Evolutionary conservation across 371 early-diverging fungal genomes (phyloP).

Genomic region (Mycotypha africana): DNA sequence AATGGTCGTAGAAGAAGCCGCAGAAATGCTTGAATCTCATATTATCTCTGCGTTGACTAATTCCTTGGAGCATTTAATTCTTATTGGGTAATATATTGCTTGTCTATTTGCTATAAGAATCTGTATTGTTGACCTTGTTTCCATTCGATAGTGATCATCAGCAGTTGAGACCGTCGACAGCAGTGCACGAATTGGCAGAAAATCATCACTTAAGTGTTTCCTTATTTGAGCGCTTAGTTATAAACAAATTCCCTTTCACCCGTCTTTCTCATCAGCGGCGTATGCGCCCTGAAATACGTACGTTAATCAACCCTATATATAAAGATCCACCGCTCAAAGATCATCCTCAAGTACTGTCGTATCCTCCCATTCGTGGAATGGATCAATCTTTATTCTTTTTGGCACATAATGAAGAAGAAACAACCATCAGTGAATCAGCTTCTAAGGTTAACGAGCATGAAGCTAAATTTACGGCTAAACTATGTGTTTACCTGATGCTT

Average conservation of each 20-base stretch:
- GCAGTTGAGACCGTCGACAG: constrained; percentile 58
- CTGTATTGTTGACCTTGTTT: too few species aligned
- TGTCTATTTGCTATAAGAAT: too few species aligned
- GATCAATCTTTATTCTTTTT: constrained; percentile 49
- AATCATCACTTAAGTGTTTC: constrained; percentile 55
- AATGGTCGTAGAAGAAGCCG: constrained; percentile 72
- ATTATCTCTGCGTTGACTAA: constrained; percentile 54
- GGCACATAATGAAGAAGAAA: constrained; percentile 49
- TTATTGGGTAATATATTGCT: constrained; percentile 55
- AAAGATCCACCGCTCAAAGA: constrained; percentile 43
- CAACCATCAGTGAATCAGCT: constrained; percentile 35
- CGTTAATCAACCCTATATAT: constrained; percentile 53
- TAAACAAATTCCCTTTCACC: constrained; percentile 43
- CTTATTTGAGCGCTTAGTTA: constrained; percentile 64
- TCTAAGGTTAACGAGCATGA: constrained; percentile 60
- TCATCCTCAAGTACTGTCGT: constrained; percentile 35
- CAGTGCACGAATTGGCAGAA: constrained; percentile 43
- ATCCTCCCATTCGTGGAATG: constrained; percentile 56
- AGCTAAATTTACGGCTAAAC: constrained; percentile 47
- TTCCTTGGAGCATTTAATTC: constrained; percentile 55
- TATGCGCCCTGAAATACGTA: constrained; percentile 70
- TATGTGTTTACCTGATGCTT: constrained; percentile 51
- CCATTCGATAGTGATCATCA: constrained; percentile 54
- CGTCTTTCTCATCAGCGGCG: constrained; percentile 59
- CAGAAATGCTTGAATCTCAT: constrained; percentile 71